These are phyloP conservation scores for Scheffersomyces stipitis DNA, from an alignment of 805 yeast genomes.

Conservation along the genomic window DNA sequence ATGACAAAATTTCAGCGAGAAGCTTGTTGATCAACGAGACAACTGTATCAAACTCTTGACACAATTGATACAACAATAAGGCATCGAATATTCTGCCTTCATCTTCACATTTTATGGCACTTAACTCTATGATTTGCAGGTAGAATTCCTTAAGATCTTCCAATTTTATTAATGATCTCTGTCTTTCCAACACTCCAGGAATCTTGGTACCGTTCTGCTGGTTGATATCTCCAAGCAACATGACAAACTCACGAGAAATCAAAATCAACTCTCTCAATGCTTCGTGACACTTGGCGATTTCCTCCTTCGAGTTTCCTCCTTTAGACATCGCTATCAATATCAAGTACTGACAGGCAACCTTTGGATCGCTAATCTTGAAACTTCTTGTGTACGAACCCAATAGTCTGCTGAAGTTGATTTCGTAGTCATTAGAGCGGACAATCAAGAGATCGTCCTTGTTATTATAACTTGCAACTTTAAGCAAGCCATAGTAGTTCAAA, in stretches of 20 bases:
- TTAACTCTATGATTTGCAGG: conserved; percentile 72
- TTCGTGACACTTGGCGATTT: conserved; percentile 64
- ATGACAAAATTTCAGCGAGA: conserved; percentile 73
- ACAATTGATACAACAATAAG: conserved; percentile 77
- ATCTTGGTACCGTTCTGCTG: conserved; percentile 66
- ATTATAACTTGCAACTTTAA: conserved; percentile 46
- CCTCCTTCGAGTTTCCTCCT: conserved; percentile 39
- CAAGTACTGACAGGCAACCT: conserved; percentile 88
- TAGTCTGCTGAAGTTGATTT: conserved; percentile 56
- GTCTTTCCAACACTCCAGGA: conserved; percentile 82
- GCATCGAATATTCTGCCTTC: conserved; percentile 90
- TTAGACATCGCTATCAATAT: conserved; percentile 60
- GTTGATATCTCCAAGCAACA: conserved; percentile 80
- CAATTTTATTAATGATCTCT: conserved; percentile 64
- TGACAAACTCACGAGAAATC: conserved; percentile 79
- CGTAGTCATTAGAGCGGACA: conserved; percentile 31
- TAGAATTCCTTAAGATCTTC: conserved; percentile 59
- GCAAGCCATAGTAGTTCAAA: conserved; percentile 67
- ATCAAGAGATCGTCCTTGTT: conserved; percentile 36
- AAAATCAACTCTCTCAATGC: conserved; percentile 81
- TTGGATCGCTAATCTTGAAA: conserved; percentile 83
- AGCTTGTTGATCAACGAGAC: conserved; percentile 70
- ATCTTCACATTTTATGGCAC: conserved; percentile 84
- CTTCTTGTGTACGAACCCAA: conserved; percentile 79
- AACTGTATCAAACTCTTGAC: conserved; percentile 85